Evolutionary conservation across 2,329 filamentous ascomycete species (phyloP), one percentile per base, ranked within the genome.

Genomic region (Paecilomyces sp.): DNA sequence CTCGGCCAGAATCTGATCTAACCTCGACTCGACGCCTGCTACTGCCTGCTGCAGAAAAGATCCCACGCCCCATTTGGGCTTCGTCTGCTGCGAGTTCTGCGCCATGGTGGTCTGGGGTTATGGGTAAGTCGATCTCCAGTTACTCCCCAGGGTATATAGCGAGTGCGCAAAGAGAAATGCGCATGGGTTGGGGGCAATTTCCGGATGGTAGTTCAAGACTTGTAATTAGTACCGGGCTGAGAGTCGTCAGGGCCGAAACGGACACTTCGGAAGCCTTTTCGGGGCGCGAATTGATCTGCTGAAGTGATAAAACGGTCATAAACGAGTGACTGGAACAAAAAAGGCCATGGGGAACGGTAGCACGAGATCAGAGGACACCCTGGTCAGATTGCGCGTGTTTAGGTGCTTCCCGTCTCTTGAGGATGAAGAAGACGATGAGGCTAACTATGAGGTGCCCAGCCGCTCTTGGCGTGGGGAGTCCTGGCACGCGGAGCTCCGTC

Each of bases 1-100:
- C 65, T 97, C 92, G 58, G 91, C 87, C 62, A 99, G 83, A 60
- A 99, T 96, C 56, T 85, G 92, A 74, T 99, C 94, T 61, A 99
- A 84, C 52, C 90, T 87, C 61, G 92, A 95, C 78, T 99, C 94
- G 60, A 99, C 89, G 62, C 92, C 92, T 58, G 92, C 92, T 62
- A 97, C 91, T 64, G 93, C 92, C 75, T 93, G 91, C 65, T 92
- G 90, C 61, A 97, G 83, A 71, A 96, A 88, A 33, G 86, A 73
- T 12, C 74, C 73, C 55, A 77, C 86, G 54, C 88, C 89, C 89
- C 89, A 92, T 85, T 84, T 83, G 56, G 84, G 83, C 62, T 82
- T 79, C 65, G 84, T 65, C 58, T 76, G 77, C 22, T 70, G 68
- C 6, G 65, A 58, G 58, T 72, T 71, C 57, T 73, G 72, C 51